phyloP scores from a whole-genome alignment of 2,329 filamentous ascomycete genomes.

The Talaromyces albobiverticillius region DNA sequence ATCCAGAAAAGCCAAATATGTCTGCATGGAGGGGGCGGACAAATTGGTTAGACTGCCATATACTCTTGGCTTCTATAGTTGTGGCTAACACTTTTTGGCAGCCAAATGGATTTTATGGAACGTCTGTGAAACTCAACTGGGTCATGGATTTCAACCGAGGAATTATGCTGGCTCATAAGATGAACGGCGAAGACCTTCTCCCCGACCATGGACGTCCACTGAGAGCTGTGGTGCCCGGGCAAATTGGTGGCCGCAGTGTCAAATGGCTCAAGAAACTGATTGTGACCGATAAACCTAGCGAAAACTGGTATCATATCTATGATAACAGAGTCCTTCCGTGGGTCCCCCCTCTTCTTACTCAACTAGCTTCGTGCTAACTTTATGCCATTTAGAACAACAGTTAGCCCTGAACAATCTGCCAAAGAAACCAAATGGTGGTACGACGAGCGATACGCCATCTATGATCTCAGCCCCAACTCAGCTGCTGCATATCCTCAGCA shows the following conservation, averaged over 20 bases:
- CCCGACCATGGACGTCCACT: conserved; percentile 87
- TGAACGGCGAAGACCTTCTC: conserved; percentile 79
- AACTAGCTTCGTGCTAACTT: conserved; percentile 10
- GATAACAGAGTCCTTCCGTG: conserved; percentile 83
- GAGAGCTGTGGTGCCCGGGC: conserved; percentile 78
- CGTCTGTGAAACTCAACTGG: conserved; percentile 84
- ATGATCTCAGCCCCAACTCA: conserved; percentile 85
- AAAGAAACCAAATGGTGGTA: conserved; percentile 75
- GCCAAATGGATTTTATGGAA: conserved; percentile 87
- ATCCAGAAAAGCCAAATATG: conserved; percentile 68
- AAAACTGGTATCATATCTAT: conserved; percentile 95
- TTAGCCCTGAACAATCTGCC: conserved; percentile 72
- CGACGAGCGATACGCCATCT: conserved; percentile 89
- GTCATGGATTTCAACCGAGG: conserved; percentile 78
- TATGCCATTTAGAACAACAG: conserved; percentile 57
- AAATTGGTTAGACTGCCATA: conserved; percentile 53
- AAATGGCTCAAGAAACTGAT: conserved; percentile 88
- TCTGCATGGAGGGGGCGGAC: conserved; percentile 90
- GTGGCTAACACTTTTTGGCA: conserved; percentile 26
- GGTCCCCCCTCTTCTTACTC: conserved; percentile 20
- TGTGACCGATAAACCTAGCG: conserved; percentile 72
- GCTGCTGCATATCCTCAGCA: conserved; percentile 78
- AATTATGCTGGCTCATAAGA: conserved; percentile 82
- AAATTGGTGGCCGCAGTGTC: conserved; percentile 87
- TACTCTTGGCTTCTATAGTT: not conserved